phyloP scores from a whole-genome alignment of 345 rosid species.

The Mallotus nudiflorus region DNA sequence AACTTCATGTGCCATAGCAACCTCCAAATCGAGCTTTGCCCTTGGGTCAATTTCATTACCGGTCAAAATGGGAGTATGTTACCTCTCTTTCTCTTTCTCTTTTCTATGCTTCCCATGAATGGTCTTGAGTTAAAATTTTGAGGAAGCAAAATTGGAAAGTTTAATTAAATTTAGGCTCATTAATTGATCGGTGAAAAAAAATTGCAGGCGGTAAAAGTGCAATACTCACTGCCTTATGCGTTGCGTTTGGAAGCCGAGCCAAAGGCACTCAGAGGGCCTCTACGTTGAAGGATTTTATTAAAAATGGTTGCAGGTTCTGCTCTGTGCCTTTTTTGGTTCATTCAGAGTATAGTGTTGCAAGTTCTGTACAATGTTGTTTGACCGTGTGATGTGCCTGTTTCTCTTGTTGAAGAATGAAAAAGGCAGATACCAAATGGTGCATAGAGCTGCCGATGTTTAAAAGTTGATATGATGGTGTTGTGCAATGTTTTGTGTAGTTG shows the following conservation, averaged over 20 bases:
- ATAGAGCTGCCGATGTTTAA: neutral
- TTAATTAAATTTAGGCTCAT: too few relatives aligned
- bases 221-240: conserved; percentile 79
- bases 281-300: conserved; percentile 77
- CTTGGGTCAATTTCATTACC: conserved; percentile 89
- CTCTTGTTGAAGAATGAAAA: too few relatives aligned
- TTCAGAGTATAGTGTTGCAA: neutral
- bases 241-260: conserved; percentile 92
- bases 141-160: too few relatives aligned
- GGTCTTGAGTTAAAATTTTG: neutral
- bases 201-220: conserved; percentile 91
- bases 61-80: conserved; percentile 92
- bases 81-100: neutral
- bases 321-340: conserved; percentile 5
- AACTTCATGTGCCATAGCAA: conserved; percentile 91
- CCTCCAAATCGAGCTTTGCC: conserved; percentile 80
- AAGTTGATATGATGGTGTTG: neutral
- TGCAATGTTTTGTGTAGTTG: neutral
- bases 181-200: too few relatives aligned
- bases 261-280: conserved; percentile 88
- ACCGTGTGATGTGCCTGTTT: neutral
- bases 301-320: conserved; percentile 78
- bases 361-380: too few relatives aligned
- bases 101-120: neutral
- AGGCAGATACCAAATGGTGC: too few relatives aligned